Percentiles rank a stretch among this genome's conserved stretches.
These are phyloP conservation scores for Backusella morwellensis DNA, from an alignment of 192 early-diverging fungal species.

Conservation along the genomic window DNA sequence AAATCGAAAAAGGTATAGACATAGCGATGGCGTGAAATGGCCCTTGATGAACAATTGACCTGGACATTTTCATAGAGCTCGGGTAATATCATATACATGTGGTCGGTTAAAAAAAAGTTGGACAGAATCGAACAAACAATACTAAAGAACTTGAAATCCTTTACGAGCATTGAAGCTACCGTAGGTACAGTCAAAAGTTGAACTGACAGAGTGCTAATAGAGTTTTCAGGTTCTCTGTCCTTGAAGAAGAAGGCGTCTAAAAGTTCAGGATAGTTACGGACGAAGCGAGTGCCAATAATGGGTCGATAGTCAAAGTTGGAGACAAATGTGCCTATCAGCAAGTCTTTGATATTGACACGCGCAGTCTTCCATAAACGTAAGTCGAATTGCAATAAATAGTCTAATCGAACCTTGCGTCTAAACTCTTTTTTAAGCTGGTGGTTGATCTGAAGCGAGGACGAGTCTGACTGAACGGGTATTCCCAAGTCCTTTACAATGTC, in stretches of 20 bases:
- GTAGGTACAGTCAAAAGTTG: slow-evolving; percentile 94
- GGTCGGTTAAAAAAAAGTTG: slow-evolving; percentile 72
- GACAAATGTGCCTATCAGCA: slow-evolving; percentile 86
- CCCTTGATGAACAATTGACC: slow-evolving; percentile 65
- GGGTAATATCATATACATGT: slow-evolving; percentile 52
- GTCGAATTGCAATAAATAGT: slow-evolving; percentile 85
- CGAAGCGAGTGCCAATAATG: slow-evolving; percentile 67
- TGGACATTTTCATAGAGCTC: slow-evolving; percentile 31
- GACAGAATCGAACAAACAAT: slow-evolving; percentile 77
- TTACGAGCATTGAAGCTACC: slow-evolving; percentile 77
- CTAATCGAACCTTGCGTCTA: slow-evolving; percentile 64
- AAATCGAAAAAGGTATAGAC: slow-evolving; percentile 83
- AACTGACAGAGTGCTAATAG: slow-evolving; percentile 86
- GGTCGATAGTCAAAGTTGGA: slow-evolving; percentile 77
- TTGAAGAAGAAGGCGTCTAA: slow-evolving; percentile 76
- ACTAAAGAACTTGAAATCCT: slow-evolving; percentile 73
- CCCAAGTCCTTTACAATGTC: slow-evolving; percentile 11
- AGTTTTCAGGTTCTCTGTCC: slow-evolving; percentile 88
- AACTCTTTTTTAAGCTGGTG: slow-evolving; percentile 37
- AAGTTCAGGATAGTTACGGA: slow-evolving; percentile 79
- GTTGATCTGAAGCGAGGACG: not conserved
- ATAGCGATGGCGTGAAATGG: slow-evolving; percentile 71
- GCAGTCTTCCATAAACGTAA: slow-evolving; percentile 87
- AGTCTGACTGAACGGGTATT: not conserved
- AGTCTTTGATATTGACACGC: slow-evolving; percentile 71